phyloP scores from a whole-genome alignment of 768 basidiomycete species.

The Kwoniella dejecticola region DNA sequence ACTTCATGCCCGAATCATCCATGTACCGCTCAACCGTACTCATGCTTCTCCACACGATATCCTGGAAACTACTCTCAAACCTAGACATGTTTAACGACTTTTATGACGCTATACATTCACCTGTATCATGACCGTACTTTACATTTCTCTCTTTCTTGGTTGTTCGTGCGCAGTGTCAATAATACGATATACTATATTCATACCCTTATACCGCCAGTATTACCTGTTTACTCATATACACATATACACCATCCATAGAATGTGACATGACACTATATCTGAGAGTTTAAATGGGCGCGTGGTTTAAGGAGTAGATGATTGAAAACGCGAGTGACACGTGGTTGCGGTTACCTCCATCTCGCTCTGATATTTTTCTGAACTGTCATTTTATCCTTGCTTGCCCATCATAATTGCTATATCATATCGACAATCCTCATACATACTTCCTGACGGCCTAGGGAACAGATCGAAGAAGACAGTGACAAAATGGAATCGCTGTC shows the following conservation, averaged over 20 bases:
- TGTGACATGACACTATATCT: background rate
- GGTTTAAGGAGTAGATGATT: background rate
- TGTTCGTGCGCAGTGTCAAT: background rate
- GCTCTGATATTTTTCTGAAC: background rate
- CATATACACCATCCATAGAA: background rate
- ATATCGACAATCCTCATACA: too few relatives aligned
- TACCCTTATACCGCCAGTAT: background rate
- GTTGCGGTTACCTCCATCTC: background rate
- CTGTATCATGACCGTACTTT: background rate
- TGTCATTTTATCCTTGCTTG: background rate
- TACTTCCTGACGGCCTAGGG: too few relatives aligned
- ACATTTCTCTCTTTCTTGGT: background rate
- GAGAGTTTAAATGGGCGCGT: background rate
- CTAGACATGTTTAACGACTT: too few relatives aligned
- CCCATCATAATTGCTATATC: too few relatives aligned
- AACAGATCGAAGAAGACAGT: background rate
- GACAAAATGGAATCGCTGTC: background rate
- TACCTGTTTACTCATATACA: background rate
- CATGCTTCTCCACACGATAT: background rate
- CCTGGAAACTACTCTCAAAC: background rate
- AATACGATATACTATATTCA: background rate
- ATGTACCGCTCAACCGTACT: constrained; percentile 10
- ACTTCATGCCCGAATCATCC: too few relatives aligned
- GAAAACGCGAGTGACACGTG: background rate
- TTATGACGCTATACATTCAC: background rate